A percentile compares a stretch with the other conserved stretches of the same genome.
phyloP scores from a whole-genome alignment of 2,329 filamentous ascomycete genomes.

The Ophiostoma ips region DNA sequence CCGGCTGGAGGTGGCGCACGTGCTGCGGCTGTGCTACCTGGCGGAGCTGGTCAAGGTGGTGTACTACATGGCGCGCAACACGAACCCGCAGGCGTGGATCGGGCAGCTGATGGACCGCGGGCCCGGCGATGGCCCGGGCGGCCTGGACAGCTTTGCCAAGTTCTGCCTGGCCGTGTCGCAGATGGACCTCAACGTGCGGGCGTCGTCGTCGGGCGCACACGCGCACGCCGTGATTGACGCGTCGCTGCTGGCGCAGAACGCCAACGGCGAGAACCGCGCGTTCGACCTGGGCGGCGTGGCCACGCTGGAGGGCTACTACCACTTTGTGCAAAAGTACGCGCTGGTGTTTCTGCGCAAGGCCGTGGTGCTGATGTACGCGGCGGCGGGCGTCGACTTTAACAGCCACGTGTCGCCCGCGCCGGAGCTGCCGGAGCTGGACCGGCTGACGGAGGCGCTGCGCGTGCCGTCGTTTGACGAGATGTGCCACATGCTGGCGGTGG shows the following conservation, averaged over 20 bases:
- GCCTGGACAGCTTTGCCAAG: conserved; percentile 39
- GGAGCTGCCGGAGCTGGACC: conserved; percentile 64
- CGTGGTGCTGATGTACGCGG: conserved; percentile 70
- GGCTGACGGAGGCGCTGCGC: conserved; percentile 61
- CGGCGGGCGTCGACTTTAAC: conserved; percentile 79
- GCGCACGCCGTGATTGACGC: conserved; percentile 16
- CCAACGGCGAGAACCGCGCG: conserved; percentile 27
- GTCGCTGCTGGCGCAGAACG: conserved; percentile 19
- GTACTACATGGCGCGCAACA: conserved; percentile 41
- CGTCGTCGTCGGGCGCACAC: background rate
- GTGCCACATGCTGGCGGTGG: conserved; percentile 45
- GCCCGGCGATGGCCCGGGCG: conserved; percentile 18
- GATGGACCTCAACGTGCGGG: conserved; percentile 26
- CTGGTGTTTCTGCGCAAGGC: conserved; percentile 81
- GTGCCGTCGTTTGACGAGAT: conserved; percentile 71
- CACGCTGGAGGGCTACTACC: conserved; percentile 39
- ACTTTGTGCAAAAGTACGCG: conserved; percentile 65
- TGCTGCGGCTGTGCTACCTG: conserved; percentile 76
- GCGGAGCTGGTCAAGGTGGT: conserved; percentile 81
- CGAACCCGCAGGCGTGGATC: conserved; percentile 36
- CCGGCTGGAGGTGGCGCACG: conserved; percentile 59
- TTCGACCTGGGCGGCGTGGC: conserved; percentile 43
- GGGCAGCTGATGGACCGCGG: conserved; percentile 28
- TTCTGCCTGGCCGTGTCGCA: conserved; percentile 38
- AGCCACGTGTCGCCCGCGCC: conserved; percentile 48